These are phyloP conservation scores for Austroboletus novae-zelandiae DNA, from an alignment of 1,284 basidiomycete genomes.

Conservation along the genomic window DNA sequence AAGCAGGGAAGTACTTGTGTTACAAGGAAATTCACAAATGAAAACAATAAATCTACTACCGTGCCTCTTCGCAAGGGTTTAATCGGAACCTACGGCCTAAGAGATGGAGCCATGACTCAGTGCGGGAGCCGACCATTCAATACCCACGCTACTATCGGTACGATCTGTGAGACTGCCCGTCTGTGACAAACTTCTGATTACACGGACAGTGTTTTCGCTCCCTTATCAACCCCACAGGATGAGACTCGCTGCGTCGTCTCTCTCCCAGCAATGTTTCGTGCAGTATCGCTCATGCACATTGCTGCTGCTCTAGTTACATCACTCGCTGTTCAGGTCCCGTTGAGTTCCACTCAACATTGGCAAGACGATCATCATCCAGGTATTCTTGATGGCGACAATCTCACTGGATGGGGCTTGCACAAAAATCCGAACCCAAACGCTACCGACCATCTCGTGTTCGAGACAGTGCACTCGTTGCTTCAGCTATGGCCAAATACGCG, in stretches of 20 bases:
- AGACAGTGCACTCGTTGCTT: conserved; percentile 31
- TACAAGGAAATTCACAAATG: too few species aligned
- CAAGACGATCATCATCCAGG: not conserved
- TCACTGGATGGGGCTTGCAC: conserved; percentile 16
- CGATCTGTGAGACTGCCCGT: too few species aligned
- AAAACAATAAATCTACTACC: too few species aligned
- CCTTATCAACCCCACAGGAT: too few species aligned
- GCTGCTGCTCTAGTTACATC: not conserved
- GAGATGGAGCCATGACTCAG: too few species aligned
- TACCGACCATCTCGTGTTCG: conserved; percentile 30
- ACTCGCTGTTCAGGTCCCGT: conserved; percentile 13
- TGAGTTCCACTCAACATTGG: not conserved
- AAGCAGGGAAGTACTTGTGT: too few species aligned
- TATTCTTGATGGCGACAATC: not conserved
- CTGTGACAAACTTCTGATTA: too few species aligned
- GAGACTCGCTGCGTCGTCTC: not conserved
- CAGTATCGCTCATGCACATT: not conserved
- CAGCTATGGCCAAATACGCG: conserved; percentile 53
- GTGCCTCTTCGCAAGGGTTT: too few species aligned
- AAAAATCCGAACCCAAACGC: conserved; percentile 12
- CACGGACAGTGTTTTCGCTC: too few species aligned
- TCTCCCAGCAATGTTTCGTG: not conserved
- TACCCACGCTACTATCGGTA: too few species aligned
- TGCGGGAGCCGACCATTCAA: too few species aligned
- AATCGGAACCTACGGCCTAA: too few species aligned